Evolutionary conservation across 2,329 filamentous ascomycete genomes (phyloP).

Genomic region (Fusarium domesticum): DNA sequence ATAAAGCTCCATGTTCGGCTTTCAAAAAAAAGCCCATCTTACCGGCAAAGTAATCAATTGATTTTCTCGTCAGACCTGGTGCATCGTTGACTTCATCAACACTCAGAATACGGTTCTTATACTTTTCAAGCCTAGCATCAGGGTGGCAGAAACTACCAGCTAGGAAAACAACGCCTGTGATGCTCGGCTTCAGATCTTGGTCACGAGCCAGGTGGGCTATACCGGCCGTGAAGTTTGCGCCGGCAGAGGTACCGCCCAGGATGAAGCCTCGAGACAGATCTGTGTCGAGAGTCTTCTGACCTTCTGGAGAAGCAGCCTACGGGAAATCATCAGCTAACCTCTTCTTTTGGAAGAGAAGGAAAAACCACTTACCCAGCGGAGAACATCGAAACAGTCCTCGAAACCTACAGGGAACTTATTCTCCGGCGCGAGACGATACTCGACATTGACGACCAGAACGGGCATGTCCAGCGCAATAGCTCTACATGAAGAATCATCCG

Average conservation of each 20-base stretch:
- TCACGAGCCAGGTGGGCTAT: constrained; percentile 41
- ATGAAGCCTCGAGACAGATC: constrained; percentile 46
- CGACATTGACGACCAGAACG: constrained; percentile 44
- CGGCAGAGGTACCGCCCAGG: constrained; percentile 49
- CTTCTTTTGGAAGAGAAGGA: neutral
- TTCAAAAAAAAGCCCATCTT: neutral
- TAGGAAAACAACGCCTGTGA: constrained; percentile 47
- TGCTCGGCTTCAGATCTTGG: constrained; percentile 36
- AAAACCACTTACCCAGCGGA: constrained; percentile 24
- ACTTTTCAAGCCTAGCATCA: constrained; percentile 38
- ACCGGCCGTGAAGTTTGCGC: constrained; percentile 49
- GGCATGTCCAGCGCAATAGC: constrained; percentile 21
- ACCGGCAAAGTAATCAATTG: constrained; percentile 35
- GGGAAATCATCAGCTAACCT: neutral
- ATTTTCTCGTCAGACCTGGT: constrained; percentile 35
- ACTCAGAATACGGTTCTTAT: constrained; percentile 33
- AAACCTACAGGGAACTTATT: constrained; percentile 46
- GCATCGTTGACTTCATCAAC: constrained; percentile 37
- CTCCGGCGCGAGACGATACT: constrained; percentile 51
- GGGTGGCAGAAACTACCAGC: constrained; percentile 44
- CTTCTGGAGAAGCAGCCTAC: constrained; percentile 19
- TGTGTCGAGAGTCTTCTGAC: constrained; percentile 35
- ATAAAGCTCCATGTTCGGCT: too few relatives aligned
- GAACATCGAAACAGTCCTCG: constrained; percentile 44
- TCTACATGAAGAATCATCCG: constrained; percentile 27